phyloP scores from a whole-genome alignment of 2,329 filamentous ascomycete species.

The Exophiala mesophila region DNA sequence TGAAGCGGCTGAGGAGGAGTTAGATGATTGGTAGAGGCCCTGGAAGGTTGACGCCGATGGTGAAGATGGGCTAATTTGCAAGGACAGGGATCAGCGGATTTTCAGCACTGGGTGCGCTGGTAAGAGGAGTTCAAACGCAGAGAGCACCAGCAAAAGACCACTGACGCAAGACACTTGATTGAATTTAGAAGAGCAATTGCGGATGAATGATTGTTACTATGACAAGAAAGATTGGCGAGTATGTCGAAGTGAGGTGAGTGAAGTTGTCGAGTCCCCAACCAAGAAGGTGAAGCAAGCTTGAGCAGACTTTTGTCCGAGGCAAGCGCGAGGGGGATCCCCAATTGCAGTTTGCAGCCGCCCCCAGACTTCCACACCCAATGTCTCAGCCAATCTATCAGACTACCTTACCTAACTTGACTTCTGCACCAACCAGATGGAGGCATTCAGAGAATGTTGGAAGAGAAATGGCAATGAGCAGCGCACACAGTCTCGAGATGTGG shows the following conservation, averaged over 20 bases:
- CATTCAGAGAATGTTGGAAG: slow-evolving; percentile 89
- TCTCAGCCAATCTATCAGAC: no score
- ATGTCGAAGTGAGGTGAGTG: slow-evolving; percentile 78
- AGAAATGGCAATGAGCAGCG: slow-evolving; percentile 77
- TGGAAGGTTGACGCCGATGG: slow-evolving; percentile 29
- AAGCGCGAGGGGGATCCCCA: no score
- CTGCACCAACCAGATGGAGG: no score
- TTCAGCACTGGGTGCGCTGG: slow-evolving; percentile 92
- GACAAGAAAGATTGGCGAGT: slow-evolving; percentile 93
- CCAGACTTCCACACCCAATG: no score
- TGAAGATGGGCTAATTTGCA: slow-evolving; percentile 2
- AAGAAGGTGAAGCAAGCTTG: background rate
- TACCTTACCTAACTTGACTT: no score
- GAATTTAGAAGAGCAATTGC: slow-evolving; percentile 71
- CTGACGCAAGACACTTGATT: slow-evolving; percentile 1
- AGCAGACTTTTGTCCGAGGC: background rate
- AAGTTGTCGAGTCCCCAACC: background rate
- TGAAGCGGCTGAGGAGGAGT: slow-evolving; percentile 71
- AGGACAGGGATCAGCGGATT: slow-evolving; percentile 85
- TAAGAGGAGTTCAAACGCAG: slow-evolving; percentile 2
- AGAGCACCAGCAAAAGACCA: background rate
- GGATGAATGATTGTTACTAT: slow-evolving; percentile 91
- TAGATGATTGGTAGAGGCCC: slow-evolving; percentile 75
- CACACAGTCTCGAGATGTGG: slow-evolving; percentile 46
- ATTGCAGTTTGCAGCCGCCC: no score